Evolutionary conservation across 257 asterid genomes (phyloP), one percentile per base, ranked within the genome.

Genomic region (Ballota nigra): DNA sequence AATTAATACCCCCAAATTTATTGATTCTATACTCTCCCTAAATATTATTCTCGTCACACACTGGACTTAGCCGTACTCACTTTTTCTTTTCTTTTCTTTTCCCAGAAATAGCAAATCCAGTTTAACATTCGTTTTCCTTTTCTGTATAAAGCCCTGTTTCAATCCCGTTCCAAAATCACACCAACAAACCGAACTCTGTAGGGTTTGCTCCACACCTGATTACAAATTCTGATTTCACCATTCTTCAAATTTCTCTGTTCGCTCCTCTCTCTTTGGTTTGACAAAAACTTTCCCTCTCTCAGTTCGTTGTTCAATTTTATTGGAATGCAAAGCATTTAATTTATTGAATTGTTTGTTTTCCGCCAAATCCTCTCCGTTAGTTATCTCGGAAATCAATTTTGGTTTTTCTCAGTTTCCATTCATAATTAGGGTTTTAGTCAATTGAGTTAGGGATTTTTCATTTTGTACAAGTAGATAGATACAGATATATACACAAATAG

Each of bases 321-420:
- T 60, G 24, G 76, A 65, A 73, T 52, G 78, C 64, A 58, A 71
- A 63, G 75, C 15, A 51, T 67, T 65, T 73, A 8, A 80, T 81
- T 71, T 68, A 72, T 74, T 69, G 69, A 79, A 68, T 84, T 66
- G 74, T 80, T 49, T 65, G 47, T 80, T 85, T 74, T 70, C 55
- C 29, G 62, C 63, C 57, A 38, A 68, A 41, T 84, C 82, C 76
- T 77, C 71, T 76, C 72, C 75, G 58, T 29, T 78, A 53, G 60
- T 64, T 70, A 71, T 70, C 18, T 76, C 45, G 12, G 79, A 73
- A 62, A 63, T 73, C 63, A 24, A 13, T 60, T 15, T 41, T 34
- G 6, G 8, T 18, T 43, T 73, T 77, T 60, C 3, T 63, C 40
- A 16, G n/a, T 40, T 77, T 59, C 29, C 33, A 29, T 49, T 20